Evolutionary conservation across 1,284 basidiomycete genomes (phyloP), one percentile per base, ranked within the genome.

Genomic region (Quambalaria eucalypti): DNA sequence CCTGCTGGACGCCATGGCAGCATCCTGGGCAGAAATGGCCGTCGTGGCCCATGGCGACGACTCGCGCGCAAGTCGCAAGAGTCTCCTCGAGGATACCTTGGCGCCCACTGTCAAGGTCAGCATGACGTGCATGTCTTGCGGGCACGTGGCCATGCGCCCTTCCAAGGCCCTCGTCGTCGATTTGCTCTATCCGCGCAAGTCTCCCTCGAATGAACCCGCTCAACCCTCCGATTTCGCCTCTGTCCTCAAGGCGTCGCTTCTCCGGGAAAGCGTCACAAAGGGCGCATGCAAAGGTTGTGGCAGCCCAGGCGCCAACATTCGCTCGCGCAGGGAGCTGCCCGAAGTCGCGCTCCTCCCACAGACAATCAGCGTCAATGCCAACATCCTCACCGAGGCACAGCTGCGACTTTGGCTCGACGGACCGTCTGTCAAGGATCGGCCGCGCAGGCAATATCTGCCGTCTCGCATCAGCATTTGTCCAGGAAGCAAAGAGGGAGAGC

Each of bases 361-460:
- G 0, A 81, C 96, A n/a, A 78, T 98, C 7, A 86, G 87, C 0
- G 78, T 99, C 62, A 97, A 97, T 74, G 86, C 90, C 0, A 84
- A 83, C 31, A 85, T 89, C 2, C 82, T 85, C 55, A 85, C 83
- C 23, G 83, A 88, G 0, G 91, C 95, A 26, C 83, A 83, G 49
- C 76, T 87, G 33, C 82, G 81, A 48, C 80, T 83, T 57, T 97
- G 93, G 92, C 77, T 85, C 54, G 36, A 29, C 54, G 52, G 54
- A 38, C 23, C 28, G 21, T 19, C 16, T 21, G 42, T 19, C 42
- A 26, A 21, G 25, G 14, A 2, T 21, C 14, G 25, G 19, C 21
- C 16, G 42, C 16, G 29, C 29, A 7, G 23, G 12, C 31, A 21
- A 16, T 55, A 55, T 39, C 64, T 77, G 28, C 63, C 62, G 21